phyloP scores from a whole-genome alignment of 176 grass and related monocot genomes.

The Metroxylon sagu region DNA sequence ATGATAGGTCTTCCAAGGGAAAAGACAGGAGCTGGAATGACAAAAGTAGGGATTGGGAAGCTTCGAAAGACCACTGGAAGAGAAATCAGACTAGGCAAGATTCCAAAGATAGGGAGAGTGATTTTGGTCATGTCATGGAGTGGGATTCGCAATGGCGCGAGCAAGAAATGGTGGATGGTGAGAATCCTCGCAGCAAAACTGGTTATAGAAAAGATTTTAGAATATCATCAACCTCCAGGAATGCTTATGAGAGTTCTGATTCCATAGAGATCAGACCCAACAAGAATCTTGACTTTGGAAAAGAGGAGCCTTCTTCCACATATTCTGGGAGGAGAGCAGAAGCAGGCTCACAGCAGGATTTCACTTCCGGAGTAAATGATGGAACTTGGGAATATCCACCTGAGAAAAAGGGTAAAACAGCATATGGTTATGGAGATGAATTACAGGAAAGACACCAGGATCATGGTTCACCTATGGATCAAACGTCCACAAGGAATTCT shows the following conservation, averaged over 20 bases:
- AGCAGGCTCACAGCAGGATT: conserved; percentile 28
- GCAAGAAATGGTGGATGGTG: conserved; percentile 52
- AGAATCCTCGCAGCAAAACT: conserved; percentile 35
- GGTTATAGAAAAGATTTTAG: conserved; percentile 67
- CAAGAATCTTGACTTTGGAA: conserved; percentile 74
- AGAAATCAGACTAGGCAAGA: conserved; percentile 32
- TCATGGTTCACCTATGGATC: conserved; percentile 30
- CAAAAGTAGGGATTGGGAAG: conserved; percentile 41
- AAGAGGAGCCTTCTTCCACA: conserved; percentile 49
- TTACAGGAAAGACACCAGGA: conserved; percentile 27
- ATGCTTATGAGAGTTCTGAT: conserved; percentile 77
- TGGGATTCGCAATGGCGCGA: conserved; percentile 25
- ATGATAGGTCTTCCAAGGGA: conserved; percentile 35
- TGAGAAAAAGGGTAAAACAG: conserved; percentile 25
- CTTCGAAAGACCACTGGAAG: conserved; percentile 51
- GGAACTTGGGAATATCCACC: conserved; percentile 28
- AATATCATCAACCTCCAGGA: conserved; percentile 44
- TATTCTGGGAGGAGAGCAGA: conserved; percentile 44
- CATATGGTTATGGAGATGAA: conserved; percentile 22
- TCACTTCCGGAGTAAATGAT: conserved; percentile 29
- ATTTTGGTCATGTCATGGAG: conserved; percentile 22
- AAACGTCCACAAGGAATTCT: conserved; percentile 28
- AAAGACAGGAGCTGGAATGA: conserved; percentile 43
- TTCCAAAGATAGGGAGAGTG: conserved; percentile 33
- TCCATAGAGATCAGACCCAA: conserved; percentile 91